phyloP scores from a whole-genome alignment of 176 grass and related monocot genomes.

The Melocanna baccifera region DNA sequence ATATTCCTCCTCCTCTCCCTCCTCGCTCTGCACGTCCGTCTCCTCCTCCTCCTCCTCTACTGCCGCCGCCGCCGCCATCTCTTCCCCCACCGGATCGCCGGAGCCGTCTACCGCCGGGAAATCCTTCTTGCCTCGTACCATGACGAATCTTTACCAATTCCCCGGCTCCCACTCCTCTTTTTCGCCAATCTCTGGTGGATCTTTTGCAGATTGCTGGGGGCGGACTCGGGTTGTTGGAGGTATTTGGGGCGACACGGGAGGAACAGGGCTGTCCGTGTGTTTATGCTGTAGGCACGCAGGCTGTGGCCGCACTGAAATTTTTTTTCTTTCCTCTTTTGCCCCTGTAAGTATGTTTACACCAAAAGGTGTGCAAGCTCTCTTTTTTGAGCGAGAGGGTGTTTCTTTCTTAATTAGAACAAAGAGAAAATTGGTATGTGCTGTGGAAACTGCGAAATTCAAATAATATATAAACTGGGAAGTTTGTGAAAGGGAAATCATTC shows the following conservation, averaged over 20 bases:
- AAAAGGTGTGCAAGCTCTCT: background rate
- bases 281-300: background rate
- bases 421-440: background rate
- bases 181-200: conserved; percentile 7
- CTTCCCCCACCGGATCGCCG: background rate
- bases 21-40: background rate
- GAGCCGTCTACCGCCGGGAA: background rate
- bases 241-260: conserved; percentile 1
- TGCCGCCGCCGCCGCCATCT: background rate
- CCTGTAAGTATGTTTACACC: background rate
- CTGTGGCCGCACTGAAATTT: background rate
- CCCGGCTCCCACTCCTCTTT: background rate
- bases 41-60: conserved; percentile 18
- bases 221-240: background rate
- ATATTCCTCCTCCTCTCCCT: background rate
- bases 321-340: background rate
- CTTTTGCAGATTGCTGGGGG: conserved; percentile 22
- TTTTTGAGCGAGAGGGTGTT: background rate
- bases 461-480: background rate
- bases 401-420: background rate
- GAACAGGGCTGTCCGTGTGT: background rate
- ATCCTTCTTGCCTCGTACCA: conserved; percentile 35
- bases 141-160: background rate
- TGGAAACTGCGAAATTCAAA: background rate
- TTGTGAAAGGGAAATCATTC: background rate